A percentile compares a stretch with the other conserved stretches of the same genome.
Evolutionary conservation across 257 asterid genomes (phyloP).

Genomic region (Misopates orontium): DNA sequence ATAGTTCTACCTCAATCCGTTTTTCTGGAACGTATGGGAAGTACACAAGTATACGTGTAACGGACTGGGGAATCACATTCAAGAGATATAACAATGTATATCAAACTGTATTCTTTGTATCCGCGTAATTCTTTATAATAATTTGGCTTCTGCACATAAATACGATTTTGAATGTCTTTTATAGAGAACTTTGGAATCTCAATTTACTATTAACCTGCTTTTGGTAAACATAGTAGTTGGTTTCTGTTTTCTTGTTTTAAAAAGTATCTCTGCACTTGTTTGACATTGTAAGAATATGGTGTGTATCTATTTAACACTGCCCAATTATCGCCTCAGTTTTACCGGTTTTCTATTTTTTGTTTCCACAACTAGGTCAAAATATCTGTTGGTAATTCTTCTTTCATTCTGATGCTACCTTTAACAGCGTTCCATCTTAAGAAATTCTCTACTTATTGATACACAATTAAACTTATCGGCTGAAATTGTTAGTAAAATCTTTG

Average conservation of each 20-base stretch:
- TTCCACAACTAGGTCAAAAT: too few relatives aligned
- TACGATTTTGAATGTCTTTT: neutral
- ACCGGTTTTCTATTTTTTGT: neutral
- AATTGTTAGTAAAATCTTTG: neutral
- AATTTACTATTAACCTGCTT: neutral
- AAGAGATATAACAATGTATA: too few relatives aligned
- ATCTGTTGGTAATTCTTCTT: neutral
- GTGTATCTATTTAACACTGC: neutral
- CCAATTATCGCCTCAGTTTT: neutral
- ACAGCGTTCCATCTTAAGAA: too few relatives aligned
- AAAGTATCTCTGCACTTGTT: conserved; percentile 11
- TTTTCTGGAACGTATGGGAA: too few relatives aligned
- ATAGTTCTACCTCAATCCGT: too few relatives aligned
- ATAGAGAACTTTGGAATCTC: conserved; percentile 12
- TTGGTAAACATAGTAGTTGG: neutral
- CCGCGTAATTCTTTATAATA: neutral
- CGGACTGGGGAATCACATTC: too few relatives aligned
- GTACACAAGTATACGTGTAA: too few relatives aligned
- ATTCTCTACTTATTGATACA: too few relatives aligned
- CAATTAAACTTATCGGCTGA: neutral
- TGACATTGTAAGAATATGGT: neutral
- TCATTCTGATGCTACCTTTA: conserved; percentile 7
- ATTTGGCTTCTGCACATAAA: neutral
- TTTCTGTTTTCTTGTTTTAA: neutral
- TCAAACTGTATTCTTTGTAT: too few relatives aligned